Evolutionary conservation across 2,329 filamentous ascomycete species (phyloP), one percentile per base, ranked within the genome.

Genomic region (Monilinia vaccinii-corymbosi): DNA sequence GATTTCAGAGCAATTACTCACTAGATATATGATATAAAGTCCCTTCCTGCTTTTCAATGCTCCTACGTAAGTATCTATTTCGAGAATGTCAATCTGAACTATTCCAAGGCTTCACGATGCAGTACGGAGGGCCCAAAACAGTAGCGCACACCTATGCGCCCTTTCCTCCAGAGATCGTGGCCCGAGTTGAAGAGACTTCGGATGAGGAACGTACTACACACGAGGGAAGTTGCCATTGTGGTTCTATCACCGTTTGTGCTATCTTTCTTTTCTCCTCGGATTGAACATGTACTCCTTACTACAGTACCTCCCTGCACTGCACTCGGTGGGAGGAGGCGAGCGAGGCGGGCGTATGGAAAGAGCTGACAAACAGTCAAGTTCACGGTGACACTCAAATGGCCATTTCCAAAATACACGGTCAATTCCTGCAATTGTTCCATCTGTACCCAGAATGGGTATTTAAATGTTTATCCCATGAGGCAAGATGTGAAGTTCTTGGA

Each of bases 401-500:
- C 66, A 2, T 64, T 66, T 32, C 65, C 62, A 5, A 77, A 87
- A 62, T 82, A 81, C 67, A 71, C 77, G 11, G 78, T 77, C 11
- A 69, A 73, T 5, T 76, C 80, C 65, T 87, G 86, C 73, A 85
- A 84, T 71, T 89, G 87, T 74, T 87, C 83, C 71, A 81, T 87
- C 62, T 86, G 86, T 70, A 65, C 63, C 65, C 79, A 76, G 63
- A 79, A 79, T 65, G 77, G 73, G n/a, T 76, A 77, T 52, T 66
- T 80, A 18, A 76, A 71, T 60, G 55, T 72, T 38, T 66, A 73
- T 31, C 69, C 72, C 16, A 55, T 34, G 44, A 55, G 60, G 2
- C 31, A 50, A 23, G 63, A 67, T 50, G 46, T 66, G 9, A 48
- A 62, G 5, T 61, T 65, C 28, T 51, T 34, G 5, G 40, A 58